A percentile compares a stretch with the other conserved stretches of the same genome.
Conservation (phyloP, 2,329 filamentous ascomycete species). For the Pseudogymnoascus verrucosus region DNA sequence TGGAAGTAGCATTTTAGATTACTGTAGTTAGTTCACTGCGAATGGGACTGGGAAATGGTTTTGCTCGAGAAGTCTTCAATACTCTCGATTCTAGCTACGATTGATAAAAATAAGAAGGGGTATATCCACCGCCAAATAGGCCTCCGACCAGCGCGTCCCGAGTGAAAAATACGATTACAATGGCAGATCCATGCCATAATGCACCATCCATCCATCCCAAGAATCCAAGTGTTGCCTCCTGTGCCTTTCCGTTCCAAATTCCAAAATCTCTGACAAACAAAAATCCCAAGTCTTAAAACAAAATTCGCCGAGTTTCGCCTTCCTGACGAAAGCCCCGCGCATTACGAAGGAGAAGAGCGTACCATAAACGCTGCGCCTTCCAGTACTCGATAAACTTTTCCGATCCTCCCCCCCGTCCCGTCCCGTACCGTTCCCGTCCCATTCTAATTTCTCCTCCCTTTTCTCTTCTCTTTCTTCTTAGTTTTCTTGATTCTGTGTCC, state of each 20-base stretch:
- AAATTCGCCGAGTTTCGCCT: slow-evolving; percentile 2
- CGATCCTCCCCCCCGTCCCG: not conserved
- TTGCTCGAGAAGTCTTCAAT: slow-evolving; percentile 7
- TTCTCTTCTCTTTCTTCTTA: not conserved
- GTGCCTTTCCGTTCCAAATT: slow-evolving; percentile 8
- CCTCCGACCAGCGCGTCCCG: slow-evolving; percentile 6
- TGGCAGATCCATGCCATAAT: slow-evolving; percentile 6
- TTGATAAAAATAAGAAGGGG: slow-evolving; percentile 8
- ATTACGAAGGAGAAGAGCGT: not conserved
- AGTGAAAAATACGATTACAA: slow-evolving; percentile 9
- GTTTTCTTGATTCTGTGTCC: not conserved
- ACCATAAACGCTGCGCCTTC: slow-evolving; percentile 1
- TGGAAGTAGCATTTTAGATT: not conserved
- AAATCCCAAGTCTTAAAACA: slow-evolving; percentile 4
- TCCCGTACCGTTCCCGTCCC: not conserved
- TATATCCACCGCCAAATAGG: slow-evolving; percentile 9
- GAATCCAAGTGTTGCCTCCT: slow-evolving; percentile 3
- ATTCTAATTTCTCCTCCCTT: not conserved
- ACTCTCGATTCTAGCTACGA: slow-evolving; percentile 2
- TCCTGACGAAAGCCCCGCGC: not conserved
- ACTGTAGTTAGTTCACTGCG: not conserved
- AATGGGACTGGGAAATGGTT: not conserved
- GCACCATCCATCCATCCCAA: slow-evolving; percentile 8
- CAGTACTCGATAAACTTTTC: not conserved
- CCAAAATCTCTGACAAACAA: not conserved